These are phyloP conservation scores for Gremmenia infestans DNA, from an alignment of 2,329 filamentous ascomycete species.

Conservation along the genomic window DNA sequence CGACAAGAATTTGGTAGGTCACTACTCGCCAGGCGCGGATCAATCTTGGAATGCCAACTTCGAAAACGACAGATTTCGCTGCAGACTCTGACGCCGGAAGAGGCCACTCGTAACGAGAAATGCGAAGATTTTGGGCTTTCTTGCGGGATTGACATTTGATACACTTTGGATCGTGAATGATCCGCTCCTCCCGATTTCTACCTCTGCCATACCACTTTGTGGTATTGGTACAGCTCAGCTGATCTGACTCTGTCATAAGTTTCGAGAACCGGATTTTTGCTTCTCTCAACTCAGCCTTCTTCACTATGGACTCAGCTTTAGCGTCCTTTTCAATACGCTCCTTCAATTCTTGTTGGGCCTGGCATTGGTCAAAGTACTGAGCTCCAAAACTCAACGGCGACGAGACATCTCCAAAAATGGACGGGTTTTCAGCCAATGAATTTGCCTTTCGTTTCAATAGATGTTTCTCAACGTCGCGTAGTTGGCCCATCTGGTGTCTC, in stretches of 20 bases:
- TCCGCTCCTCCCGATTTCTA: neutral
- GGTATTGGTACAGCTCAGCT: neutral
- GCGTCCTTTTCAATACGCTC: conserved; percentile 38
- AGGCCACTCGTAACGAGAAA: conserved; percentile 53
- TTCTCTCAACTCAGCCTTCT: conserved; percentile 31
- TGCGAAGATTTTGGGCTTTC: conserved; percentile 36
- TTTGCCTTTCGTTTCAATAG: conserved; percentile 25
- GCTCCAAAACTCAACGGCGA: conserved; percentile 39
- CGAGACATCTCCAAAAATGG: conserved; percentile 37
- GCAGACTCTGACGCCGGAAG: conserved; percentile 35
- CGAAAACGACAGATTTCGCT: conserved; percentile 47
- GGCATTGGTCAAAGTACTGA: conserved; percentile 42
- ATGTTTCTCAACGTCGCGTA: conserved; percentile 44
- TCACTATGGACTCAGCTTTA: conserved; percentile 20
- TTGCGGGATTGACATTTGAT: conserved; percentile 32
- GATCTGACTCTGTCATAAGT: conserved; percentile 22
- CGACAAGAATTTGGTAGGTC: conserved; percentile 38
- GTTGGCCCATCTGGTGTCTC: conserved; percentile 40
- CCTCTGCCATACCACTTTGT: neutral
- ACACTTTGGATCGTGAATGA: conserved; percentile 27
- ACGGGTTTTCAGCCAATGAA: conserved; percentile 15
- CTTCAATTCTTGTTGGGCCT: conserved; percentile 34
- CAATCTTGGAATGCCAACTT: conserved; percentile 39
- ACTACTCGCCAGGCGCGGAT: conserved; percentile 46
- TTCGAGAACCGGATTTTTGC: conserved; percentile 18